Evolutionary conservation across 148 eudicot genomes (phyloP).

Genomic region (Heliosperma pusillum): DNA sequence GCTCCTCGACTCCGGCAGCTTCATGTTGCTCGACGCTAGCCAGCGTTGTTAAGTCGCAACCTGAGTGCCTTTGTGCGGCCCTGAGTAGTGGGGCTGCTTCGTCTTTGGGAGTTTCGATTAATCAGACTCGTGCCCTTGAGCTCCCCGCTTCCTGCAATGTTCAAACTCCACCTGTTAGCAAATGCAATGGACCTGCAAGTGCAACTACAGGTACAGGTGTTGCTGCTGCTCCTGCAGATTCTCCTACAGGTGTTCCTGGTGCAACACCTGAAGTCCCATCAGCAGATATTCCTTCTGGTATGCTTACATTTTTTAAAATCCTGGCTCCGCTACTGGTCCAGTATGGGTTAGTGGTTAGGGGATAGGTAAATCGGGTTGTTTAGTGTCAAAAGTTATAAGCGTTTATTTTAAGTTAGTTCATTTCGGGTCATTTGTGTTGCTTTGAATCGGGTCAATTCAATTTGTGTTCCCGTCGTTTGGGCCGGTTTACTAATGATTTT

Average conservation of each 20-base stretch:
- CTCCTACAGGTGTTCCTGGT: conserved; percentile 20
- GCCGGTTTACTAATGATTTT: neutral
- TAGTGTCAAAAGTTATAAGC: too few relatives aligned
- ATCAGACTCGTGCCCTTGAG: conserved; percentile 36
- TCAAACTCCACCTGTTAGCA: conserved; percentile 37
- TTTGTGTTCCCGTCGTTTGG: neutral
- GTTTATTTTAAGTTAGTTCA: too few relatives aligned
- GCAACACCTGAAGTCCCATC: conserved; percentile 26
- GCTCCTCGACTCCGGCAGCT: conserved; percentile 46
- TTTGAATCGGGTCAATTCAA: too few relatives aligned
- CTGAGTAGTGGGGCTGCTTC: conserved; percentile 31
- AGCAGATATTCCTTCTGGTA: conserved; percentile 37
- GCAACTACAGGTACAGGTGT: conserved; percentile 22
- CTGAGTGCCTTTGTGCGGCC: conserved; percentile 47
- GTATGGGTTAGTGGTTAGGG: too few relatives aligned
- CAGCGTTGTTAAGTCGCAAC: conserved; percentile 42
- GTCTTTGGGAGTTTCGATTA: conserved; percentile 32
- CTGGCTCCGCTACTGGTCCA: too few relatives aligned
- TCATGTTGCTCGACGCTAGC: conserved; percentile 49
- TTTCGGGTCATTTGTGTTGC: too few relatives aligned
- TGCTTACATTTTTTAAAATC: neutral
- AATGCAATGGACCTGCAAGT: conserved; percentile 27
- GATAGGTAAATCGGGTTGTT: too few relatives aligned
- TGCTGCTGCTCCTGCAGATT: conserved; percentile 25
- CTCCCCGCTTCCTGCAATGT: conserved; percentile 40